These are phyloP conservation scores for Clarkia xantiana DNA, from an alignment of 345 rosid genomes.

Conservation along the genomic window DNA sequence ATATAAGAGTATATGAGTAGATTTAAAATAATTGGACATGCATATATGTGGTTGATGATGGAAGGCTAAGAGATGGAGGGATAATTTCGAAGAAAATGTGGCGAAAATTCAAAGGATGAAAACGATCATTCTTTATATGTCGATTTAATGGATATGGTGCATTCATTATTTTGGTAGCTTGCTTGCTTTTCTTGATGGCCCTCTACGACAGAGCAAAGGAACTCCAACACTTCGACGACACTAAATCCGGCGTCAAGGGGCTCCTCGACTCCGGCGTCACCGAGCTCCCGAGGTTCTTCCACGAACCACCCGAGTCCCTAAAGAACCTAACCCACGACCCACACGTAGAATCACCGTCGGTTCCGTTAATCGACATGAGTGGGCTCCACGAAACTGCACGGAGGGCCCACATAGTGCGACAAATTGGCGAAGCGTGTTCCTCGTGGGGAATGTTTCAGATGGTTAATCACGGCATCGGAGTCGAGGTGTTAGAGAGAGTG, in stretches of 20 bases:
- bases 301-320: neutral
- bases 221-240: slow-evolving; percentile 10
- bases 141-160: too few relatives aligned
- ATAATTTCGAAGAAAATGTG: too few relatives aligned
- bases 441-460: slow-evolving; percentile 18
- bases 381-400: neutral
- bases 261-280: slow-evolving; percentile 8
- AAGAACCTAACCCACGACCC: neutral
- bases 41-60: too few relatives aligned
- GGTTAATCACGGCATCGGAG: slow-evolving; percentile 14
- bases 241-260: slow-evolving; percentile 8
- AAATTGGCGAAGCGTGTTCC: slow-evolving; percentile 7
- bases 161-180: too few relatives aligned
- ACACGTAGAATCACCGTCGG: neutral
- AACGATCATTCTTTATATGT: too few relatives aligned
- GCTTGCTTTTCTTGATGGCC: too few relatives aligned
- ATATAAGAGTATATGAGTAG: too few relatives aligned
- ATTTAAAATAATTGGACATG: too few relatives aligned
- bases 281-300: slow-evolving; percentile 7
- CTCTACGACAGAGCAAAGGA: slow-evolving; percentile 1
- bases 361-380: slow-evolving; percentile 9
- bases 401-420: neutral
- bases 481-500: slow-evolving; percentile 6
- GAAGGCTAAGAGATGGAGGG: too few relatives aligned
- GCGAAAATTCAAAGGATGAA: too few relatives aligned